Evolutionary conservation across 495 filamentous ascomycete genomes (phyloP).

Genomic region (Chaetomium cochliodes): DNA sequence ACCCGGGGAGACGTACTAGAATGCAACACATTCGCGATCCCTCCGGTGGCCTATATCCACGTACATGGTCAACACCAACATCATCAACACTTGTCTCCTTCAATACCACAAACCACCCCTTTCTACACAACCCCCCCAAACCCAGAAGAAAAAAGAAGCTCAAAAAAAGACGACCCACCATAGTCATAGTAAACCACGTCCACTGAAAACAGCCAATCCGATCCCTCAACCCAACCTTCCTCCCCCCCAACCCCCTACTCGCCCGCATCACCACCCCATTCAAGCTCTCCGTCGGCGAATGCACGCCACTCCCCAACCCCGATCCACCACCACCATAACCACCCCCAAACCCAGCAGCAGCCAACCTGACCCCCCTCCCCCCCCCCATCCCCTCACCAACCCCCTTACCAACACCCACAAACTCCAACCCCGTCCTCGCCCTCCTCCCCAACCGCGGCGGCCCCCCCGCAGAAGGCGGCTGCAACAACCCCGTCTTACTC

Average conservation of each 20-base stretch:
- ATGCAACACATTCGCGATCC: conserved; percentile 75
- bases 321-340: background rate
- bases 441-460: too few relatives aligned
- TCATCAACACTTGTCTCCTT: too few relatives aligned
- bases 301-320: background rate
- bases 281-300: conserved; percentile 30
- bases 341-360: background rate
- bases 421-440: background rate
- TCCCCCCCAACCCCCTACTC: conserved; percentile 18
- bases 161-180: conserved; percentile 52
- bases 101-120: background rate
- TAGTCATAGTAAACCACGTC: conserved; percentile 75
- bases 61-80: too few relatives aligned
- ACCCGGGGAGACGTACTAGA: conserved; percentile 50
- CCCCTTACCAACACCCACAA: background rate
- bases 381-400: background rate
- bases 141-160: conserved; percentile 5
- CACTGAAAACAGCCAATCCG: conserved; percentile 53
- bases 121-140: background rate
- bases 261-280: conserved; percentile 34
- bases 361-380: background rate
- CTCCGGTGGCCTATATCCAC: conserved; percentile 63
- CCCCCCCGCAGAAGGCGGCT: background rate
- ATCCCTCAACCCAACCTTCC: conserved; percentile 44
- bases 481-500: background rate